Conservation (phyloP, 352 stramenopile genomes). For the Thraustochytrium sp. region DNA sequence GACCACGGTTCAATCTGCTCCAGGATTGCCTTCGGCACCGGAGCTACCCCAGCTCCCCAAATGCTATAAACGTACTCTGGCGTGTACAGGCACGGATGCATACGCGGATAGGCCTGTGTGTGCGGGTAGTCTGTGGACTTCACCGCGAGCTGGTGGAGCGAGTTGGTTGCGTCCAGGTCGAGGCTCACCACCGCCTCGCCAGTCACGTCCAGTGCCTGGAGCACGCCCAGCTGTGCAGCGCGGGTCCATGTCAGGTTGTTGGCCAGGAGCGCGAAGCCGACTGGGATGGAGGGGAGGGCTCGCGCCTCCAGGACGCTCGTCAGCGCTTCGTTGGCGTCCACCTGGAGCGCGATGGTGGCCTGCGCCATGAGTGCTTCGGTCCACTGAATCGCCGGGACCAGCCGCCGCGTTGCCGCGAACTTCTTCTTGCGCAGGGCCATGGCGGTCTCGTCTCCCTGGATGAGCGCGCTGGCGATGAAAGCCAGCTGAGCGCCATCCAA, state of each 20-base stretch:
- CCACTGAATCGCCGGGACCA: neutral
- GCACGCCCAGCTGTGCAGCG: neutral
- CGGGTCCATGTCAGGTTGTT: neutral
- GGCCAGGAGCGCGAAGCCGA: neutral
- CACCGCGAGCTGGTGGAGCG: neutral
- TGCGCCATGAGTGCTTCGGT: neutral
- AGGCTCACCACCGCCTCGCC: neutral
- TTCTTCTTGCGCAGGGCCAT: neutral
- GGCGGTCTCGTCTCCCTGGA: neutral
- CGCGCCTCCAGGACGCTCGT: neutral
- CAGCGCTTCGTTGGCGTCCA: neutral
- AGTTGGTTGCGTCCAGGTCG: neutral
- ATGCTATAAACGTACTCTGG: too few species aligned
- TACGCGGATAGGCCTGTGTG: neutral
- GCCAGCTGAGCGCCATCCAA: neutral
- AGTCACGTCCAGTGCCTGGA: neutral
- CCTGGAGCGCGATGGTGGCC: neutral
- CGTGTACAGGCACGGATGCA: neutral
- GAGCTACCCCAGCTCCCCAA: too few species aligned
- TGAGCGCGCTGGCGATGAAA: neutral
- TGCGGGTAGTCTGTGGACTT: neutral
- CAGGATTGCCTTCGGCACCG: too few species aligned
- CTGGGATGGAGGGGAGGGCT: neutral
- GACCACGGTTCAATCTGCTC: neutral
- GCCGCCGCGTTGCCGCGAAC: neutral